phyloP scores from a whole-genome alignment of 2,329 filamentous ascomycete genomes.

The Ceratocystis alfenasii region DNA sequence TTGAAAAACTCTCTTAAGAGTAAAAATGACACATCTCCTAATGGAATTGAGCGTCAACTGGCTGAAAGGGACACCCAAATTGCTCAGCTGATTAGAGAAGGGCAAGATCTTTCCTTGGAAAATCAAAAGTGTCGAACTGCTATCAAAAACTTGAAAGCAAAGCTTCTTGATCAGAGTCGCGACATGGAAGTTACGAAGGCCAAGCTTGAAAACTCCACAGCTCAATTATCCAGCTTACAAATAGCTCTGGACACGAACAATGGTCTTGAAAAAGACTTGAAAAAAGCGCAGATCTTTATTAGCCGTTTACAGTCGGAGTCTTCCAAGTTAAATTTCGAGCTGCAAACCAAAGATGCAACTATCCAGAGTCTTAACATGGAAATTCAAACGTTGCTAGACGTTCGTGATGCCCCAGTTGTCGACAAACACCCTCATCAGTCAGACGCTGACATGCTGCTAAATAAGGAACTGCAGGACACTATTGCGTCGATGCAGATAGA shows the following conservation, averaged over 20 bases:
- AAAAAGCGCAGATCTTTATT: slow-evolving; percentile 25
- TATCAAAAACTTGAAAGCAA: slow-evolving; percentile 67
- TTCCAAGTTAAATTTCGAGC: slow-evolving; percentile 49
- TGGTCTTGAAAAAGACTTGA: slow-evolving; percentile 40
- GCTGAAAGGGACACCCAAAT: slow-evolving; percentile 87
- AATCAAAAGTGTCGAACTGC: slow-evolving; percentile 75
- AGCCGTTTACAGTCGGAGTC: slow-evolving; percentile 33
- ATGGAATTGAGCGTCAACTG: slow-evolving; percentile 63
- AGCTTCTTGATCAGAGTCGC: slow-evolving; percentile 54
- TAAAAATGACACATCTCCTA: slow-evolving; percentile 48
- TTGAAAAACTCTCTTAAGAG: slow-evolving; percentile 62
- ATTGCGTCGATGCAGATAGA: slow-evolving; percentile 61
- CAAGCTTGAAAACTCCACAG: slow-evolving; percentile 24
- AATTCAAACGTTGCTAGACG: slow-evolving; percentile 53
- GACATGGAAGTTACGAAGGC: slow-evolving; percentile 47
- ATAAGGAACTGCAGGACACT: slow-evolving; percentile 44
- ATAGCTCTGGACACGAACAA: slow-evolving; percentile 40
- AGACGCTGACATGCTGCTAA: slow-evolving; percentile 42
- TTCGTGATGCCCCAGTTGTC: slow-evolving; percentile 53
- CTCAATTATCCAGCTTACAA: not conserved
- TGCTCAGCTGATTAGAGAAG: slow-evolving; percentile 80
- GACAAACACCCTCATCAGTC: slow-evolving; percentile 38
- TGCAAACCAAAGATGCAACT: slow-evolving; percentile 49
- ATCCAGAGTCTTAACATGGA: slow-evolving; percentile 60
- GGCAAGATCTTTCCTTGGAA: slow-evolving; percentile 71